These are phyloP conservation scores for Fomes fomentarius DNA, from an alignment of 1,284 basidiomycete species.

Conservation along the genomic window DNA sequence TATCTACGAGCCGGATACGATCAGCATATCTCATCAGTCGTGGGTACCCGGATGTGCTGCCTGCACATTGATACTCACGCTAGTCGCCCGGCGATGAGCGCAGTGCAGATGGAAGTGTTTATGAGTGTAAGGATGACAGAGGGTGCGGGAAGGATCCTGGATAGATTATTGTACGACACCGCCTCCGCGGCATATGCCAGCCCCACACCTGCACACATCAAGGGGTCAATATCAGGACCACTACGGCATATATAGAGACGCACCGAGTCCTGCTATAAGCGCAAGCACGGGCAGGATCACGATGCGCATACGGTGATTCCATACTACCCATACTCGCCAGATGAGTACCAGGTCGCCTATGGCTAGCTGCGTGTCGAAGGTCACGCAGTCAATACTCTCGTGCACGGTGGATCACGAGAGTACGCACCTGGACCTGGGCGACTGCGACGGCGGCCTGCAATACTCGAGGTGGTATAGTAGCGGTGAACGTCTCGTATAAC, in stretches of 20 bases:
- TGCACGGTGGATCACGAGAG: no score
- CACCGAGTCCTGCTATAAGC: conserved; percentile 1
- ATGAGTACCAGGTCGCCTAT: conserved; percentile 6
- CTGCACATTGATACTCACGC: neutral
- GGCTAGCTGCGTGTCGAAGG: neutral
- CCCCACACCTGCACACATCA: neutral
- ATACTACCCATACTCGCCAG: conserved; percentile 16
- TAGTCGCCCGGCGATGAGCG: conserved; percentile 9
- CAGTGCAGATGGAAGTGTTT: conserved; percentile 9
- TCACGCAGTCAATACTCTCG: neutral
- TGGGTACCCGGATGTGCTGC: neutral
- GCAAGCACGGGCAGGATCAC: conserved; percentile 2
- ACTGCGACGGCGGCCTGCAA: conserved; percentile 8
- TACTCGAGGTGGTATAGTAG: neutral
- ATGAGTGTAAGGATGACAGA: conserved; percentile 1
- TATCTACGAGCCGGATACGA: no score
- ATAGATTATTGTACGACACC: conserved; percentile 1
- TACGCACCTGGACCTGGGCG: conserved; percentile 2
- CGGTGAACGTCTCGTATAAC: conserved; percentile 7
- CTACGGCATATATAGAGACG: neutral
- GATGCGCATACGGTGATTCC: conserved; percentile 3
- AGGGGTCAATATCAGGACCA: no score
- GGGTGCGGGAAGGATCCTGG: conserved; percentile 10
- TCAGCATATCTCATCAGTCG: no score
- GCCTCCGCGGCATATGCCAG: conserved; percentile 1